These are phyloP conservation scores for Lentithecium fluviatile DNA, from an alignment of 495 filamentous ascomycete genomes.

Conservation along the genomic window DNA sequence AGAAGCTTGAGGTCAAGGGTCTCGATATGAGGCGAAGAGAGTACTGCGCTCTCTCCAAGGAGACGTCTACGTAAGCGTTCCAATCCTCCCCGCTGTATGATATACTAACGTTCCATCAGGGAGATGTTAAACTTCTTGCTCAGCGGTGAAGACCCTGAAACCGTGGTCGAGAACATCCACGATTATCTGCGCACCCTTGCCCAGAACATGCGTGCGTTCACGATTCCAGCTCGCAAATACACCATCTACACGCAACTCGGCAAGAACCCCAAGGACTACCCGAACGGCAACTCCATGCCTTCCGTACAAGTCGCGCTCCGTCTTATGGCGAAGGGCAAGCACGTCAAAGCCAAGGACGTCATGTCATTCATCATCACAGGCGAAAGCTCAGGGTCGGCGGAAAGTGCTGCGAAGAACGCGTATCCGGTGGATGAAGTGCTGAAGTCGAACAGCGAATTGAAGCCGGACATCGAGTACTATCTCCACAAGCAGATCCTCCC, in stretches of 20 bases:
- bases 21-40: conserved; percentile 96
- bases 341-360: conserved; percentile 86
- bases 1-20: conserved; percentile 97
- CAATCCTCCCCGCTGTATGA: not conserved
- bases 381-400: conserved; percentile 67
- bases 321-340: conserved; percentile 82
- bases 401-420: conserved; percentile 79
- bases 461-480: conserved; percentile 91
- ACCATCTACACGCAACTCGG: conserved; percentile 97
- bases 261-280: conserved; percentile 89
- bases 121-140: conserved; percentile 83
- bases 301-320: conserved; percentile 92
- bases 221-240: conserved; percentile 77
- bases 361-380: conserved; percentile 92
- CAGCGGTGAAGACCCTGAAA: conserved; percentile 87
- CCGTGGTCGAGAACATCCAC: conserved; percentile 85
- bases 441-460: conserved; percentile 68
- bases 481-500: conserved; percentile 98
- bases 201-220: conserved; percentile 74
- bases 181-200: conserved; percentile 83
- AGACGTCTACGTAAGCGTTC: conserved; percentile 66
- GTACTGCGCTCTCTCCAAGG: conserved; percentile 91
- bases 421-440: conserved; percentile 82
- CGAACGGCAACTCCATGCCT: conserved; percentile 91
- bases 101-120: conserved; percentile 22